Evolutionary conservation across 306 rosid species (phyloP), one percentile per base, ranked within the genome.

Genomic region (Cucurbita maxima): DNA sequence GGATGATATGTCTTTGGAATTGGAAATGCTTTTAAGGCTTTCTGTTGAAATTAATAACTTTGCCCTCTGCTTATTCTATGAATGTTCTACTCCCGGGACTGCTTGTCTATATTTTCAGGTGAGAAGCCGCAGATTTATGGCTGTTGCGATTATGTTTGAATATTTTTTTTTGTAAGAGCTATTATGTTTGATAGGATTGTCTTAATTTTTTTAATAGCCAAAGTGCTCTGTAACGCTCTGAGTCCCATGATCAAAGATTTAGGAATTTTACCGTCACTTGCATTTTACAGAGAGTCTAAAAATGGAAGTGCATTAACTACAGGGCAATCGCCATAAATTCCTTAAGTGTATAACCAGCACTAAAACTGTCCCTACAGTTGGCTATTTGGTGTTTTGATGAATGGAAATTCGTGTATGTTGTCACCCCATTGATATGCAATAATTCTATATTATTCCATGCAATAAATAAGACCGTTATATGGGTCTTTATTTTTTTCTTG

Each of bases 51-150:
- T 79, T 59, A 82, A 82, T n/a, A 82, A 79, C 67, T 58, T 72
- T 44, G 73, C 83, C 68, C 79, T 82, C 60, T 78, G 64, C 76
- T 66, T 79, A 75, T 82, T 82, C 79, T 79, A 79, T 72, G 78
- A 76, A 74, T 76, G 4, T 76, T 60, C 79, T 9, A 40, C 69
- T 30, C 73, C 73, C 64, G 14, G 77, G 48, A 68, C 78, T 68
- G 67, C 83, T 76, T 77, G 70, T 76, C n/a, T 53, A 44, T 73
- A 58, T 73, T 79, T 82, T 67, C 83, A 82, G 85, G 85, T 79
- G 73, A 8, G 18, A 13, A 18, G 45, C 71, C 20, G 7, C n/a
- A 58, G 1, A 22, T 50, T 15, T 58, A 6, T 30, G 75, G n/a
- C 18, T 5, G 55, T 64, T 62, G 34, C 53, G n/a, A 19, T 15